Percentiles rank a stretch among this genome's conserved stretches.
Conservation (phyloP, 1,284 basidiomycete species). For the Phellinidium pouzarii region DNA sequence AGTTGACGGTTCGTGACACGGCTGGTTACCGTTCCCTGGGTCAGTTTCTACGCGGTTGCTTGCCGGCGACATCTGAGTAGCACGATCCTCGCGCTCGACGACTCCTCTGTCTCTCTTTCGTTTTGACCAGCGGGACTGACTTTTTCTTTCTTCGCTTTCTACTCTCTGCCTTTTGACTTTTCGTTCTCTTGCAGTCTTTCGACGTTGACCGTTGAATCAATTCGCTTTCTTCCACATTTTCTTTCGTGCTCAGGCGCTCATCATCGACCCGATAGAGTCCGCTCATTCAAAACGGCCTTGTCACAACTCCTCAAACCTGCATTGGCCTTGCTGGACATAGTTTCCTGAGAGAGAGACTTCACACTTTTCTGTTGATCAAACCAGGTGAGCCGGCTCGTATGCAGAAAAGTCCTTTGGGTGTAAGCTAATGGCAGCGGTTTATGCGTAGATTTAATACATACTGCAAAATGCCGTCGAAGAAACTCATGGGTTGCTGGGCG, state of each 20-base stretch:
- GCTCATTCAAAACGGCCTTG: slow-evolving; percentile 7
- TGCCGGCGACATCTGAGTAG: background rate
- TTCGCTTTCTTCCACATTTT: background rate
- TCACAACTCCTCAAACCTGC: background rate
- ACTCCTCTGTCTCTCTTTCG: slow-evolving; percentile 6
- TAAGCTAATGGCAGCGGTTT: background rate
- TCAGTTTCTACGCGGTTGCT: slow-evolving; percentile 12
- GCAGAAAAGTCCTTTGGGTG: too few species aligned
- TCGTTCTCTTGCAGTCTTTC: slow-evolving; percentile 20
- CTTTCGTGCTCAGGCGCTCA: background rate
- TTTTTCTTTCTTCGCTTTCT: slow-evolving; percentile 5
- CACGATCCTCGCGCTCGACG: background rate
- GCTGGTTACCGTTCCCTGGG: slow-evolving; percentile 16
- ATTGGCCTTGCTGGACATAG: background rate
- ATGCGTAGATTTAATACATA: background rate
- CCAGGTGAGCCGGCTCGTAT: background rate
- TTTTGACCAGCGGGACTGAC: slow-evolving; percentile 19
- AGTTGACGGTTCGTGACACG: slow-evolving; percentile 6
- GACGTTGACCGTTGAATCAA: slow-evolving; percentile 17
- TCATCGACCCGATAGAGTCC: slow-evolving; percentile 1
- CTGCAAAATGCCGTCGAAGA: slow-evolving; percentile 58
- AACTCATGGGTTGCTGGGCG: slow-evolving; percentile 62
- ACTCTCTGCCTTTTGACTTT: slow-evolving; percentile 22
- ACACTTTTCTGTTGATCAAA: background rate
- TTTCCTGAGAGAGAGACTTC: background rate